Evolutionary conservation across 2,329 filamentous ascomycete species (phyloP).

Genomic region (Lomentospora prolificans): DNA sequence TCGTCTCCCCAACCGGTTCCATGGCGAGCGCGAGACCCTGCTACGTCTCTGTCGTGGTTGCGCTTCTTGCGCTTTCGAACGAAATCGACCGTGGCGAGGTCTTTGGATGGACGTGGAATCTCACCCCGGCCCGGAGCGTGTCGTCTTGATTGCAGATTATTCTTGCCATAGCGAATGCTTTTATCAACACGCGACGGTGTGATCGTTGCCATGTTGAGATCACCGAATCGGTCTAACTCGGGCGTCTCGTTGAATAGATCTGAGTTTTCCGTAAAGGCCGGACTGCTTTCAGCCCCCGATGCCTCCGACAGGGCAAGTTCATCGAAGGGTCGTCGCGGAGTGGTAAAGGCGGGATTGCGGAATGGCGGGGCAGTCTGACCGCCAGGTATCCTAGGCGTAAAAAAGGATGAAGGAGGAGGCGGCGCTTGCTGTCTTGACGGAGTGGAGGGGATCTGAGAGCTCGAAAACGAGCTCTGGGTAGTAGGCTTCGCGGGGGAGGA

Average conservation of each 20-base stretch:
- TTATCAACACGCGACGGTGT: slow-evolving; percentile 38
- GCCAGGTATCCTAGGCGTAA: slow-evolving; percentile 32
- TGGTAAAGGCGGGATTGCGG: slow-evolving; percentile 55
- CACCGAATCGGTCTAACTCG: slow-evolving; percentile 36
- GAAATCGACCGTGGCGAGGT: slow-evolving; percentile 29
- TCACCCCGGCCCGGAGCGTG: slow-evolving; percentile 52
- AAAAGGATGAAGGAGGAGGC: slow-evolving; percentile 20
- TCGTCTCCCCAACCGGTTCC: slow-evolving; percentile 23
- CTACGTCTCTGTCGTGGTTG: slow-evolving; percentile 40
- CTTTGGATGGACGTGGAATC: slow-evolving; percentile 38
- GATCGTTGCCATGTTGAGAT: slow-evolving; percentile 32
- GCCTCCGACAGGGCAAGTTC: slow-evolving; percentile 42
- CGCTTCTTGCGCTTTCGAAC: slow-evolving; percentile 46
- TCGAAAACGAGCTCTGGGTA: background rate
- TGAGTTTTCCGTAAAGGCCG: slow-evolving; percentile 47
- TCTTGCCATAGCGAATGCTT: slow-evolving; percentile 33
- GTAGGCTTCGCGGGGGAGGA: background rate
- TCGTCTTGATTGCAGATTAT: slow-evolving; percentile 27
- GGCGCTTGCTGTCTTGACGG: slow-evolving; percentile 4
- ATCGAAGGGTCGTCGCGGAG: slow-evolving; percentile 48
- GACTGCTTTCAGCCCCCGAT: slow-evolving; percentile 51
- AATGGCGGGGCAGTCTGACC: slow-evolving; percentile 39
- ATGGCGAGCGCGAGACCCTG: slow-evolving; percentile 34
- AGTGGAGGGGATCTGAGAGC: background rate
- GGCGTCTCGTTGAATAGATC: slow-evolving; percentile 42